These are phyloP conservation scores for Cystofilobasidium bisporidii DNA, from an alignment of 768 basidiomycete species.

Conservation along the genomic window DNA sequence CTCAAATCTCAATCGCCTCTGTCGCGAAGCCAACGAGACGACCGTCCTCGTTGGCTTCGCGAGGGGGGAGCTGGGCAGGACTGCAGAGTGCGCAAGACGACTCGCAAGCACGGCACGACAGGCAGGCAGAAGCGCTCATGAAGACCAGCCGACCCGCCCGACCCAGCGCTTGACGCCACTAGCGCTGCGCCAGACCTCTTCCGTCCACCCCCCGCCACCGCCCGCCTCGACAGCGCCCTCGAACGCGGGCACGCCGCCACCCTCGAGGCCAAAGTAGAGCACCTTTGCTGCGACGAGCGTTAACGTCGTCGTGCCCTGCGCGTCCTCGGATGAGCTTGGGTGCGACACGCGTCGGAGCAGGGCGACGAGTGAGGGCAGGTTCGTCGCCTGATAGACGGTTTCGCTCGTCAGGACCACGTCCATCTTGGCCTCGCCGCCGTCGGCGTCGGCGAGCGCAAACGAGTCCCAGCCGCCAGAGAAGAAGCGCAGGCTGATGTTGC, in stretches of 20 bases:
- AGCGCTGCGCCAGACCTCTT: conserved; percentile 56
- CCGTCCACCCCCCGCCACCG: conserved; percentile 45
- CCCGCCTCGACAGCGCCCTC: conserved; percentile 46
- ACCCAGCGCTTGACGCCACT: conserved; percentile 65
- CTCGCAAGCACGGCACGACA: too few species aligned
- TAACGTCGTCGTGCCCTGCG: neutral
- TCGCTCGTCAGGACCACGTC: conserved; percentile 79
- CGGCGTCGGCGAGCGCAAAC: conserved; percentile 30
- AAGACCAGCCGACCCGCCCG: conserved; percentile 53
- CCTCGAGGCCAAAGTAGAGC: conserved; percentile 91
- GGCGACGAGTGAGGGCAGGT: conserved; percentile 49
- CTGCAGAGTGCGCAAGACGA: too few species aligned
- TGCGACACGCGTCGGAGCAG: conserved; percentile 29
- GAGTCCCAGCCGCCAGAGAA: conserved; percentile 69
- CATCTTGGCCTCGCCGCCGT: conserved; percentile 31
- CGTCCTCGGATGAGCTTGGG: conserved; percentile 42
- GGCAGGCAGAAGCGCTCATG: neutral
- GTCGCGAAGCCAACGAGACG: too few species aligned
- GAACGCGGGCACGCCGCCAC: conserved; percentile 66
- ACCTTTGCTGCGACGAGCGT: conserved; percentile 61
- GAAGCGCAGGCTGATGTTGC: conserved; percentile 58
- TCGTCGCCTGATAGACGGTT: conserved; percentile 72
- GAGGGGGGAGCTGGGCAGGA: too few species aligned
- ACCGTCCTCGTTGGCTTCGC: too few species aligned
- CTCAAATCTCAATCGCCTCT: too few species aligned